These are phyloP conservation scores for Tylopilus felleus DNA, from an alignment of 768 basidiomycete genomes.

Conservation along the genomic window DNA sequence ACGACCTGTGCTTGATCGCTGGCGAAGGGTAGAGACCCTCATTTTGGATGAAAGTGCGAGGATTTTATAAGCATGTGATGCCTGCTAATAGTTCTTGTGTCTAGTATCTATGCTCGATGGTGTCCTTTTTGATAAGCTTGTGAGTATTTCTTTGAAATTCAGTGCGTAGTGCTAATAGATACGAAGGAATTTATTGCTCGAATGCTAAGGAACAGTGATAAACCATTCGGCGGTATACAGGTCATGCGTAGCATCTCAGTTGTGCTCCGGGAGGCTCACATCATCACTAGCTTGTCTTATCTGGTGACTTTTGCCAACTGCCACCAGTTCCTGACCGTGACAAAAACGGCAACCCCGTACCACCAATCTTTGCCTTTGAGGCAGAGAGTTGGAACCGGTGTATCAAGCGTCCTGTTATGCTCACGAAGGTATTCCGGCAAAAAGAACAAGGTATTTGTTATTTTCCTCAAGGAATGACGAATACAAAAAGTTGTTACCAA, in stretches of 20 bases:
- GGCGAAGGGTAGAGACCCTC: conserved; percentile 59
- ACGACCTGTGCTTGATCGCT: conserved; percentile 48
- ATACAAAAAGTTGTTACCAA: background rate
- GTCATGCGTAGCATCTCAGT: conserved; percentile 33
- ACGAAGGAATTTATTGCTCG: conserved; percentile 61
- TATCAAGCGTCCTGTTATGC: conserved; percentile 49
- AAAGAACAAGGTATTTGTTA: conserved; percentile 62
- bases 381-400: conserved; percentile 68
- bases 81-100: background rate
- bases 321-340: conserved; percentile 68
- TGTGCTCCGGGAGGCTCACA: background rate
- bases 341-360: conserved; percentile 45
- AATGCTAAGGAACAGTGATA: conserved; percentile 44
- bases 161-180: conserved; percentile 31
- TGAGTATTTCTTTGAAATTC: conserved; percentile 34
- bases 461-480: background rate
- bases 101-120: conserved; percentile 91
- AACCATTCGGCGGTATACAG: conserved; percentile 87
- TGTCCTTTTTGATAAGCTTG: conserved; percentile 75
- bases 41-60: conserved; percentile 82
- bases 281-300: conserved; percentile 62
- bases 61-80: background rate
- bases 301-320: conserved; percentile 89
- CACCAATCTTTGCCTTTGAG: conserved; percentile 73
- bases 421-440: conserved; percentile 83